These are phyloP conservation scores for Chlamydomonas reinhardtii DNA, from an alignment of 163 green algal species.

Conservation along the genomic window DNA sequence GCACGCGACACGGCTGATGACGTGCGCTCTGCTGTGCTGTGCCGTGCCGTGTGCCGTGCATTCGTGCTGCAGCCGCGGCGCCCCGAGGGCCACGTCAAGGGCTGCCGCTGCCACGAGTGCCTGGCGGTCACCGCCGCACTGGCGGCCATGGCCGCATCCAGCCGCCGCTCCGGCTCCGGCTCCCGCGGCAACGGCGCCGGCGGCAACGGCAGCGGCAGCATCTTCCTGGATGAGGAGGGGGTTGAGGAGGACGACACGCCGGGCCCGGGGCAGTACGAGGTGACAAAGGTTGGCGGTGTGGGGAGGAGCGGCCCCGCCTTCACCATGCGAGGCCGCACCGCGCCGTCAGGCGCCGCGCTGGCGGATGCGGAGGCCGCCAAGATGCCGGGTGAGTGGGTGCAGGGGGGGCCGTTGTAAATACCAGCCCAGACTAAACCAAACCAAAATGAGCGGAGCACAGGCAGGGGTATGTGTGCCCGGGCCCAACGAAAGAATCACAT, in stretches of 20 bases:
- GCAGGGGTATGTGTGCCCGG: no score
- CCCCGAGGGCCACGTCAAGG: not conserved
- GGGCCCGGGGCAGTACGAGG: conserved; percentile 42
- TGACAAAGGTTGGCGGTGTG: not conserved
- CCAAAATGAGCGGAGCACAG: no score
- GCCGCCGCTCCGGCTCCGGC: not conserved
- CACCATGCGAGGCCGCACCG: conserved; percentile 49
- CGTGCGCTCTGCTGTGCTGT: no score
- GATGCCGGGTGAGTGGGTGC: conserved; percentile 8
- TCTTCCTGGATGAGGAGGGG: not conserved
- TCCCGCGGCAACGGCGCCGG: no score
- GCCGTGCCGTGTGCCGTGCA: no score
- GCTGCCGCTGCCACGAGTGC: conserved; percentile 24
- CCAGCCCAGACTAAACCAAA: no score
- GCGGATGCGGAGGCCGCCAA: conserved; percentile 7
- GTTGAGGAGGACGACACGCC: conserved; percentile 9
- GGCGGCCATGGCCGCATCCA: not conserved
- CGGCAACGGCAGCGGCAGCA: no score
- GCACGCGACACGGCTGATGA: no score
- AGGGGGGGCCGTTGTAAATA: no score
- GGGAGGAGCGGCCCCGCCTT: conserved; percentile 46
- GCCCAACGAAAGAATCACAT: no score
- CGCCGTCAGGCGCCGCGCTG: not conserved
- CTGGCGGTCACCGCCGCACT: not conserved
- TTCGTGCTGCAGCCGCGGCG: no score